A percentile compares a stretch with the other conserved stretches of the same genome.
Evolutionary conservation across 495 filamentous ascomycete species (phyloP).

Genomic region (Penicillium goetzii): DNA sequence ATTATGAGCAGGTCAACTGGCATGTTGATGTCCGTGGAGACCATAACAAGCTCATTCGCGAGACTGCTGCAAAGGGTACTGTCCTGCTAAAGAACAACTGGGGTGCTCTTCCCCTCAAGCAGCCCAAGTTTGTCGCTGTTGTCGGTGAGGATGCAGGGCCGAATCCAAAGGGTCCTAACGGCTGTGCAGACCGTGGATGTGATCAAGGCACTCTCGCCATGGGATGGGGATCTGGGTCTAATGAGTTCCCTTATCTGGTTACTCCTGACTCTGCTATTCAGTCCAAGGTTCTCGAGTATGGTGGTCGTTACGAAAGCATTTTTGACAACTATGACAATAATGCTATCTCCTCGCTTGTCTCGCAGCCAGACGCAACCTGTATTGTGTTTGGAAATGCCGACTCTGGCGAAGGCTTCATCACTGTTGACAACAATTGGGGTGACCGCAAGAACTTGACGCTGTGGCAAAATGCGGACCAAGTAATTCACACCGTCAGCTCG

Average conservation of each 20-base stretch:
- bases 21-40: conserved; percentile 8
- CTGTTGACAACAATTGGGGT: conserved; percentile 8
- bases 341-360: conserved; percentile 11
- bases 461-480: conserved; percentile 7
- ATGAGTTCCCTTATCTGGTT: conserved; percentile 8
- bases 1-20: conserved; percentile 7
- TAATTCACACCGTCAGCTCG: conserved; percentile 6
- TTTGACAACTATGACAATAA: conserved; percentile 6
- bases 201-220: conserved; percentile 7
- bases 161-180: conserved; percentile 7
- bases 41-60: conserved; percentile 5
- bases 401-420: conserved; percentile 9
- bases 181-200: conserved; percentile 11
- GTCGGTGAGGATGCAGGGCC: conserved; percentile 9
- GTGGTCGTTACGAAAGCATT: conserved; percentile 5
- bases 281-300: background rate
- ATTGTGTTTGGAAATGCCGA: conserved; percentile 16
- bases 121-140: conserved; percentile 2
- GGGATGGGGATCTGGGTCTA: conserved; percentile 12
- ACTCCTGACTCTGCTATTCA: conserved; percentile 8
- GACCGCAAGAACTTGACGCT: conserved; percentile 13
- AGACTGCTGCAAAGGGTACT: conserved; percentile 8
- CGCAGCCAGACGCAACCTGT: conserved; percentile 12
- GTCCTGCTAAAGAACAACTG: conserved; percentile 10
- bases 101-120: background rate